Conservation (phyloP, 176 grass and related monocot genomes). For the Eragrostis nindensis region DNA sequence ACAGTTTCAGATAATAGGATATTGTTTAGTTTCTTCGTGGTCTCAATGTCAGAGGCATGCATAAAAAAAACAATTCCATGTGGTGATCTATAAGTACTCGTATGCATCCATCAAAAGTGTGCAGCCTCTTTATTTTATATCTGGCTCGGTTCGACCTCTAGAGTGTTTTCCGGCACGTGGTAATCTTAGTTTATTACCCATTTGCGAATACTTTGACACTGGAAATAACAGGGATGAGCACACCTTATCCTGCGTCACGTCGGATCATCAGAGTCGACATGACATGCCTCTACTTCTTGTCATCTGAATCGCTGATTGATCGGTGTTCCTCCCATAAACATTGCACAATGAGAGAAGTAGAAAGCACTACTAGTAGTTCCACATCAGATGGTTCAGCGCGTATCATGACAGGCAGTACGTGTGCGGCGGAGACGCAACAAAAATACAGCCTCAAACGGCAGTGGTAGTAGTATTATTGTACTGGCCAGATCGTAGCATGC, state of each 20-base stretch:
- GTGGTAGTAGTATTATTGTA: slow-evolving; percentile 4
- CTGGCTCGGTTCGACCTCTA: not conserved
- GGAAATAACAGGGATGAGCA: not conserved
- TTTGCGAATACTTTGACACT: not conserved
- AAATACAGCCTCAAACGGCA: not conserved
- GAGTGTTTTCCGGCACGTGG: slow-evolving; percentile 18
- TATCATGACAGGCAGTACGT: not conserved
- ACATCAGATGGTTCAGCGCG: too few relatives aligned
- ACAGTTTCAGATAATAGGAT: too few relatives aligned
- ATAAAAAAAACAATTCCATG: not conserved
- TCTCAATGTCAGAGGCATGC: not conserved
- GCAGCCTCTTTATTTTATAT: not conserved
- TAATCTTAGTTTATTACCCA: not conserved
- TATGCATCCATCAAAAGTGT: not conserved
- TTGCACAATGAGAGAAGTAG: not conserved
- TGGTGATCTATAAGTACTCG: not conserved
- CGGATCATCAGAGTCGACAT: slow-evolving; percentile 1
- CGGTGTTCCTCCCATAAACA: not conserved
- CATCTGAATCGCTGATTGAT: not conserved
- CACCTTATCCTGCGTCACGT: slow-evolving; percentile 7
- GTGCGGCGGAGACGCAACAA: slow-evolving; percentile 3
- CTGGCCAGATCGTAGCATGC: not conserved
- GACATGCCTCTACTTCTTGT: not conserved
- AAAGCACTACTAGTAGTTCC: not conserved
- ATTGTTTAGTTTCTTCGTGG: too few relatives aligned